A percentile compares a stretch with the other conserved stretches of the same genome.
phyloP scores from a whole-genome alignment of 139 green algal genomes.

The Desmodesmus armatus region DNA sequence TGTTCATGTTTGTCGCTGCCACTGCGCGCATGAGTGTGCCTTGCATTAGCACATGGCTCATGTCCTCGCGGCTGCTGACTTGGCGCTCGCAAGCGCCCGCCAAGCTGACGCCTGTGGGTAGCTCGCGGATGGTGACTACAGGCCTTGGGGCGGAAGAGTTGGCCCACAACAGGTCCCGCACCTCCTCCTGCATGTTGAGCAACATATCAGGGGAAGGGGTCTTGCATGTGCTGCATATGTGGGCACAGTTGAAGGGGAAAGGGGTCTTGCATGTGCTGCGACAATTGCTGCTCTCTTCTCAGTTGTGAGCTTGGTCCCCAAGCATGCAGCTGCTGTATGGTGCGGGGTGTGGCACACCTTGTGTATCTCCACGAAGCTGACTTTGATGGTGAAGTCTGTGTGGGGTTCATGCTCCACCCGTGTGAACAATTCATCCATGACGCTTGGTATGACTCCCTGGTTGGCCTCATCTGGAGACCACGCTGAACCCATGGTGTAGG shows the following conservation, averaged over 20 bases:
- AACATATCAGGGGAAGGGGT: not conserved
- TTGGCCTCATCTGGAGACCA: slow-evolving; percentile 61
- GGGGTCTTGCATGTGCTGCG: no score
- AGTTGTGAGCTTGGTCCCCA: not conserved
- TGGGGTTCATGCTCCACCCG: slow-evolving; percentile 57
- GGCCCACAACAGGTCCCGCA: slow-evolving; percentile 82
- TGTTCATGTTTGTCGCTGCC: slow-evolving; percentile 94
- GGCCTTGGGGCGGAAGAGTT: slow-evolving; percentile 40
- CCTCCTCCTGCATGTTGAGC: slow-evolving; percentile 78
- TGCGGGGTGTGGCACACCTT: no score
- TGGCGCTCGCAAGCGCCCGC: slow-evolving; percentile 85
- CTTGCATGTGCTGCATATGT: not conserved
- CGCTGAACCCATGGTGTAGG: slow-evolving; percentile 90
- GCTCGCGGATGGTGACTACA: slow-evolving; percentile 83
- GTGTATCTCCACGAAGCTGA: slow-evolving; percentile 95
- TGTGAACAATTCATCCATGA: slow-evolving; percentile 86
- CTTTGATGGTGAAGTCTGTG: slow-evolving; percentile 78
- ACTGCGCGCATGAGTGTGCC: slow-evolving; percentile 86
- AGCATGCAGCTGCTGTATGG: not conserved
- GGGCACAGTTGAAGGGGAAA: no score
- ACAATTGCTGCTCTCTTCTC: not conserved
- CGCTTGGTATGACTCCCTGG: slow-evolving; percentile 85
- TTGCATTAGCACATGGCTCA: slow-evolving; percentile 81
- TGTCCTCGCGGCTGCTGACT: slow-evolving; percentile 81
- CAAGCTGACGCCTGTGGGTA: slow-evolving; percentile 79